phyloP scores from a whole-genome alignment of 106 monocot genomes.

The Dioscorea dumetorum region DNA sequence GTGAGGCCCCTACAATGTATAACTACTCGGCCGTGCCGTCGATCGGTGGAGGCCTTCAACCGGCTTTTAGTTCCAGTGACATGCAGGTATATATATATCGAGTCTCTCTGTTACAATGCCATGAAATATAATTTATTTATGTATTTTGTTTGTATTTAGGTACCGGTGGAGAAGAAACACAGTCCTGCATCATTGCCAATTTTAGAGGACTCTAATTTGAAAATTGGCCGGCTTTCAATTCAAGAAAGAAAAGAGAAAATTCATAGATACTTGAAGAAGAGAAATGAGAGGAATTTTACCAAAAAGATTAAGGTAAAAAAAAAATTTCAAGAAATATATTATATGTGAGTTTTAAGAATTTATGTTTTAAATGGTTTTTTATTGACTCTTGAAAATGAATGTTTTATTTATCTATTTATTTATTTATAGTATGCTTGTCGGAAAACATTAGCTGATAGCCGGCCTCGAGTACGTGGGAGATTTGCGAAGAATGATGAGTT shows the following conservation, averaged over 20 bases:
- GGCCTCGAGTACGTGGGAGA: constrained; percentile 74
- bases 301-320: constrained; percentile 85
- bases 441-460: constrained; percentile 78
- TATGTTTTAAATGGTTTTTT: too few species aligned
- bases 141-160: too few species aligned
- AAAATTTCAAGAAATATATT: background rate
- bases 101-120: too few species aligned
- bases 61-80: constrained; percentile 38
- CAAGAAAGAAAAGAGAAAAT: constrained; percentile 82
- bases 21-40: too few species aligned
- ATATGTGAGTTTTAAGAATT: too few species aligned
- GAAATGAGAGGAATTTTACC: constrained; percentile 69
- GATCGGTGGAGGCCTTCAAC: constrained; percentile 10
- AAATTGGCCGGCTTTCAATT: constrained; percentile 34
- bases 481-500: constrained; percentile 83
- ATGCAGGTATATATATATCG: constrained; percentile 45
- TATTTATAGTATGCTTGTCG: constrained; percentile 74
- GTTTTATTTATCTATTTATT: too few species aligned
- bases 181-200: background rate
- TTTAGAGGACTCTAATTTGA: constrained; percentile 46
- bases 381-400: too few species aligned
- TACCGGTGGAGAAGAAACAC: too few species aligned
- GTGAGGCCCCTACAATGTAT: too few species aligned
- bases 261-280: constrained; percentile 68
- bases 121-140: too few species aligned